Percentiles rank a stretch among this genome's conserved stretches.
Conservation (phyloP, 164 flowering plant species). For the Magnolia sinica region DNA sequence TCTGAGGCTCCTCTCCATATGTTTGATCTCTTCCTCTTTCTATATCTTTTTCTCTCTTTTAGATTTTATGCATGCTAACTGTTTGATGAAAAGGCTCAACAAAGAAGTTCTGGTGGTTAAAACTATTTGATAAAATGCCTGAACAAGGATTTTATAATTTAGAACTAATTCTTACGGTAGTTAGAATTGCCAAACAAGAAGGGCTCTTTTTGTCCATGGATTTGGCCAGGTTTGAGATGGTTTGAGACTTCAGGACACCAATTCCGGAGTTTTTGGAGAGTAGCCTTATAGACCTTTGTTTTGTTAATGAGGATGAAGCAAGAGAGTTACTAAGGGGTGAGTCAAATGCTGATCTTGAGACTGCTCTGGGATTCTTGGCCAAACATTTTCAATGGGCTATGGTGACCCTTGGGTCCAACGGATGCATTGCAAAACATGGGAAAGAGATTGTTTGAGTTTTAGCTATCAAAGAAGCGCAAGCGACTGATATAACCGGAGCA, state of each 20-base stretch:
- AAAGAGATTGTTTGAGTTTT: conserved; percentile 75
- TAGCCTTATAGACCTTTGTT: conserved; percentile 86
- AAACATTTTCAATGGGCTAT: conserved; percentile 82
- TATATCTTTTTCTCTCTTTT: too few relatives aligned
- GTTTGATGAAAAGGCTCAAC: too few relatives aligned
- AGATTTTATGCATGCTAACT: too few relatives aligned
- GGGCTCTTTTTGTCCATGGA: conserved; percentile 69
- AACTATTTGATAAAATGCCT: too few relatives aligned
- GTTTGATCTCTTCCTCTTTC: too few relatives aligned
- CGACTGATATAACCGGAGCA: conserved; percentile 92
- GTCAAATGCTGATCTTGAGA: conserved; percentile 50
- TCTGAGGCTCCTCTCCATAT: too few relatives aligned
- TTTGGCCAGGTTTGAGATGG: conserved; percentile 99
- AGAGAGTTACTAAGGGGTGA: conserved; percentile 74
- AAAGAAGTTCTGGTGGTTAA: too few relatives aligned
- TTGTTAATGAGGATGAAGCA: conserved; percentile 99
- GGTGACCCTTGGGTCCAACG: conserved; percentile 78
- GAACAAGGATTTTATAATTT: conserved; percentile 51
- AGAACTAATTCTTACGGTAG: conserved; percentile 65
- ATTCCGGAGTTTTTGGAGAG: conserved; percentile 69
- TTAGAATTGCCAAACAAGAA: conserved; percentile 76
- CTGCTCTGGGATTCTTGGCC: conserved; percentile 66
- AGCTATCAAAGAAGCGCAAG: conserved; percentile 66
- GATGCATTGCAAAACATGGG: conserved; percentile 84
- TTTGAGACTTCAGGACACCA: conserved; percentile 59